Evolutionary conservation across 306 rosid genomes (phyloP), one percentile per base, ranked within the genome.

Genomic region (Prunus mongolica): DNA sequence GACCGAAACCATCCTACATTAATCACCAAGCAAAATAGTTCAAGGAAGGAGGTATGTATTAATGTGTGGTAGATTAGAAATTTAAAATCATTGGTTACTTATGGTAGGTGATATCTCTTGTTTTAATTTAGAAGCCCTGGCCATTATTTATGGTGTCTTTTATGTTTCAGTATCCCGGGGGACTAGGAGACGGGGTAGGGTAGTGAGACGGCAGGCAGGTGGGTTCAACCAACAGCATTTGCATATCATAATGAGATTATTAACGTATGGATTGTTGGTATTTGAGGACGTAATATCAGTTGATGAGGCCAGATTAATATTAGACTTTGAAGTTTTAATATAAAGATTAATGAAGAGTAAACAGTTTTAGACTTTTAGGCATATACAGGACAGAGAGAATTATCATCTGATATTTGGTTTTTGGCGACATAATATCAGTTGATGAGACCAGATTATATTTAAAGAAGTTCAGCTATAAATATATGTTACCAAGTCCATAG

Each of bases 101-200:
- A 54, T 54, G 8, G 69, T 8, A 52, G 67, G 49, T 27, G 20
- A 34, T 32, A 47, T 65, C 18, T 5, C 46, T 56, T 58, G 24
- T 41, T 41, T n/a, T 63, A 15, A 75, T 44, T 69, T 38, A 69
- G 74, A 64, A 58, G 30, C 50, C 55, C 14, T 69, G 76, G 69
- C 16, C 49, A 68, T 30, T 52, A 61, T 61, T 67, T 50, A 5
- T 41, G 7, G 68, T 19, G 47, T 41, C 22, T 51, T 65, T 34
- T 57, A 22, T 25, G 57, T 72, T 44, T 63, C 32, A 25, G 2
- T 25, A 5, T 63, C 70, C 68, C 8, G 7, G 63, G 4, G 73
- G 41, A 28, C n/a, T 10, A 28, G 63, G 30, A 32, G 30, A 71
- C 13, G 50, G 32, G 30, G 14, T 32, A 49, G 46, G n/a, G 38